These are phyloP conservation scores for Solanum sitiens DNA, from an alignment of 257 asterid species.

Conservation along the genomic window DNA sequence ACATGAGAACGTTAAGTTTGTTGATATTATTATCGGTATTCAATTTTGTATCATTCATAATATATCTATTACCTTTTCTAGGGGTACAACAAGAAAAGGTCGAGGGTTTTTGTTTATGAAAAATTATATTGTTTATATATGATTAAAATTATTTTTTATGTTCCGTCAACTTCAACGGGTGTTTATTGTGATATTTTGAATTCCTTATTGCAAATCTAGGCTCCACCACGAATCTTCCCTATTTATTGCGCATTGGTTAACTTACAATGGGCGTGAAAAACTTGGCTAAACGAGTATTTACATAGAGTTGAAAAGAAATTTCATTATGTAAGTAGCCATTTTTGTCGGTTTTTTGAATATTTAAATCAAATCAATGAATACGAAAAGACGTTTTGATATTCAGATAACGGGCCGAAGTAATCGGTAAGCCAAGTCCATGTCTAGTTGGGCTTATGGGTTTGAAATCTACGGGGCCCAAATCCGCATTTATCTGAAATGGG, in stretches of 20 bases:
- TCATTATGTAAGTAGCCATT: background rate
- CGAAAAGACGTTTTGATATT: background rate
- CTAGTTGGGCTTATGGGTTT: background rate
- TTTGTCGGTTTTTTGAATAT: background rate
- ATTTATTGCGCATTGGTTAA: background rate
- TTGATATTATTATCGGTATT: background rate
- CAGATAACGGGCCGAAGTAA: background rate
- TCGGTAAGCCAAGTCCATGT: background rate
- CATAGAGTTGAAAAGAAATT: background rate
- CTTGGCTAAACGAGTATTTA: background rate
- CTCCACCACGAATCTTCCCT: too few species aligned
- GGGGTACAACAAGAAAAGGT: background rate
- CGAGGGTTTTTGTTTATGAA: background rate
- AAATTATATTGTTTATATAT: too few species aligned
- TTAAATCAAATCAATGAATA: background rate
- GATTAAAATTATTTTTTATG: background rate
- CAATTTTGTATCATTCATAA: too few species aligned
- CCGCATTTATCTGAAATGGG: rapidly evolving
- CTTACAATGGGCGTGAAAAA: background rate
- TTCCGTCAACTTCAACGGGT: background rate
- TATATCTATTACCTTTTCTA: background rate
- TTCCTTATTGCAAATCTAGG: too few species aligned
- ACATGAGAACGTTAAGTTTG: too few species aligned
- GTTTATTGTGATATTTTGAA: too few species aligned
- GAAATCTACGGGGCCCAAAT: background rate